Evolutionary conservation across 768 basidiomycete species (phyloP).

Genomic region (Stropharia rugosoannulata): DNA sequence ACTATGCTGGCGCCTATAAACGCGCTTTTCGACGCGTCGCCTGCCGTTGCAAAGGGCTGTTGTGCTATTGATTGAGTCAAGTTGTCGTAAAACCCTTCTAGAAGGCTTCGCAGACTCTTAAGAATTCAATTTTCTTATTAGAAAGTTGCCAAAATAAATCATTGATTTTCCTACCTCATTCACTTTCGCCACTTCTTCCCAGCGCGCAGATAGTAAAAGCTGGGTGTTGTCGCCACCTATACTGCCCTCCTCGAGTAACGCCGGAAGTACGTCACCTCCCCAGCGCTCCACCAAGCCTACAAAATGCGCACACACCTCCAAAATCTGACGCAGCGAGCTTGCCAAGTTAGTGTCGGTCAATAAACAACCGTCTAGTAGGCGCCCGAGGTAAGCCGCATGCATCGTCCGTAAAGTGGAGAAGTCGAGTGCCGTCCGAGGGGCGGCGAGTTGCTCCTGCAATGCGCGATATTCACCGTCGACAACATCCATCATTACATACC

Average conservation of each 20-base stretch:
- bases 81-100: slow-evolving; percentile 81
- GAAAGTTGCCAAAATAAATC: not conserved
- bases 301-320: slow-evolving; percentile 84
- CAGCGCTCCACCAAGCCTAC: slow-evolving; percentile 88
- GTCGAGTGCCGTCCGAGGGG: slow-evolving; percentile 51
- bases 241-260: slow-evolving; percentile 79
- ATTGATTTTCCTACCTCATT: slow-evolving; percentile 57
- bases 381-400: slow-evolving; percentile 79
- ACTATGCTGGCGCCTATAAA: slow-evolving; percentile 54
- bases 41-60: slow-evolving; percentile 60
- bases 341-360: slow-evolving; percentile 66
- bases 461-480: slow-evolving; percentile 80
- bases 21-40: slow-evolving; percentile 72
- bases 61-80: slow-evolving; percentile 75
- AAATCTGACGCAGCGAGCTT: slow-evolving; percentile 62
- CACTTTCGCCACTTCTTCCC: slow-evolving; percentile 68
- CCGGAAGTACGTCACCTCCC: slow-evolving; percentile 89
- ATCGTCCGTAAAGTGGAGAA: slow-evolving; percentile 85
- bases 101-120: slow-evolving; percentile 66
- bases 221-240: slow-evolving; percentile 50
- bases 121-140: not conserved
- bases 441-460: slow-evolving; percentile 56
- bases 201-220: slow-evolving; percentile 66
- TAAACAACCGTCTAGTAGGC: slow-evolving; percentile 76
- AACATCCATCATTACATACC: slow-evolving; percentile 90